Base-by-base conservation (phyloP, 1,139 yeast species). In the Blastobotrys ciferrii region DNA sequence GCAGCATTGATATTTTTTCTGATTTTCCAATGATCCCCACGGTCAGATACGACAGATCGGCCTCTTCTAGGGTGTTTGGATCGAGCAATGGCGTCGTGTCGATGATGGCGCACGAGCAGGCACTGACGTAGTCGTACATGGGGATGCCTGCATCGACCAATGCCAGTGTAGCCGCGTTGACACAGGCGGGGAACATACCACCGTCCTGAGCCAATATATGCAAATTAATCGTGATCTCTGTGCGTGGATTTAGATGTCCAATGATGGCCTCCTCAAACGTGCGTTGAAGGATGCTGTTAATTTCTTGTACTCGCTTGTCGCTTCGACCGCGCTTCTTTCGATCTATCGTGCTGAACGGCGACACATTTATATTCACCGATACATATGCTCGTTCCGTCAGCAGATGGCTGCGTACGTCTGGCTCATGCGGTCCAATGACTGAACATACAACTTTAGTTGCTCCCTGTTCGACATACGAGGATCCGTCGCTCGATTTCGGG, bases 111-210 rank as follows among this genome's bases (percentile, higher is more conserved):
- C 91, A 87, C 32, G 84, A 77, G 32, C 88, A 77, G 2, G 95
- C 82, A 46, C 89, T 78, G 12, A 92, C 85, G 63, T 87, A 91
- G 64, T 92, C 98, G 62, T 85, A 85, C 87, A 92, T 84, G 14
- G 97, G 87, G 40, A 92, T 83, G 42, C 98, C 98, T 1, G 98
- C 97, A 68, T 94, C 98, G 42, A 92, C 81, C 45, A 92, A 73
- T 0, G 96, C 98, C 57, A 92, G 71, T 0, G 96, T 87, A 45
- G 87, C 79, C n/a, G 97, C 88, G 64, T 94, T 92, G 44, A 88
- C 75, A 60, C 94, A 80, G 1, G 87, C 77, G 0, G 96, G 80
- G 56, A 92, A 69, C 43, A 91, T 65, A 0, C 96, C 95, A 32
- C 98, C 98, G 63, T 94, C 98, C 60, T 88, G 88, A 7, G 92